Evolutionary conservation across 345 rosid genomes (phyloP).

Genomic region (Kandelia obovata): DNA sequence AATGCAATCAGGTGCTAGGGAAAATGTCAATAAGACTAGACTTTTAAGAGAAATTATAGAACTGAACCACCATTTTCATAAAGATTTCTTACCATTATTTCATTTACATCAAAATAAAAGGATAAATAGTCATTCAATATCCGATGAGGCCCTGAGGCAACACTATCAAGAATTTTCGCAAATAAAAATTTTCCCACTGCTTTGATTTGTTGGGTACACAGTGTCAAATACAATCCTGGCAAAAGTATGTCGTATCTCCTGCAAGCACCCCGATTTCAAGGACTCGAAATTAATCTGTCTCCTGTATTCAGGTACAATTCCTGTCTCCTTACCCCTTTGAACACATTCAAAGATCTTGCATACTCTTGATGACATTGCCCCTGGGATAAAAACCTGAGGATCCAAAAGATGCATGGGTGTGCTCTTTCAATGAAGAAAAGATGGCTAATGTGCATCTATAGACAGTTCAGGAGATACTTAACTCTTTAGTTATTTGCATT

Average conservation of each 20-base stretch:
- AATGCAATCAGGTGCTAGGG: no score
- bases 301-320: constrained; percentile 39
- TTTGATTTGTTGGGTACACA: constrained; percentile 40
- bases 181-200: not conserved
- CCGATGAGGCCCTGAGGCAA: no score
- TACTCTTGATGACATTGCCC: constrained; percentile 35
- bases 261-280: constrained; percentile 42
- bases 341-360: constrained; percentile 56
- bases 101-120: no score
- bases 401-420: not conserved
- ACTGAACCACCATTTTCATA: no score
- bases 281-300: constrained; percentile 42
- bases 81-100: no score
- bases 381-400: constrained; percentile 56
- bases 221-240: constrained; percentile 75
- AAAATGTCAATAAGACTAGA: no score
- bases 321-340: constrained; percentile 29
- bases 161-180: not conserved
- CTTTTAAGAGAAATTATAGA: no score
- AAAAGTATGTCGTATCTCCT: constrained; percentile 55
- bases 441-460: no score
- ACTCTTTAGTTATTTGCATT: no score
- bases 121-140: no score
- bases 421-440: no score
- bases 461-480: no score